phyloP scores from a whole-genome alignment of 805 yeast species.

The Metschnikowia continentalis region DNA sequence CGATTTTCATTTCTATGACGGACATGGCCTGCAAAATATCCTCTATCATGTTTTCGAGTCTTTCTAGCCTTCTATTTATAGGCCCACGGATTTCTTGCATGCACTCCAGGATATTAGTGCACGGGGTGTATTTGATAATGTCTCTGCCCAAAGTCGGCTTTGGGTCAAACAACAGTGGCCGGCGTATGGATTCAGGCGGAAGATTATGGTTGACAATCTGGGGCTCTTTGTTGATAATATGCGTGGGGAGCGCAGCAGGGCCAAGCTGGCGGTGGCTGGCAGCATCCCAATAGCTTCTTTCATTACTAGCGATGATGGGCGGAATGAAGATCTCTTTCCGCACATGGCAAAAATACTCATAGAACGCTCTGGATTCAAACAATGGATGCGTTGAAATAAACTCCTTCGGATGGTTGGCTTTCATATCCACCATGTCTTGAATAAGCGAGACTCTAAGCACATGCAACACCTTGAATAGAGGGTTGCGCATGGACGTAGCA shows the following conservation, averaged over 20 bases:
- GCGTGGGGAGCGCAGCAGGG: neutral
- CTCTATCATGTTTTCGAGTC: conserved; percentile 2
- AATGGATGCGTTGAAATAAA: conserved; percentile 24
- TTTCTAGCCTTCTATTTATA: neutral
- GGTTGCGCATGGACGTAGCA: conserved; percentile 11
- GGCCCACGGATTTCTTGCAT: neutral
- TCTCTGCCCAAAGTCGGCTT: neutral
- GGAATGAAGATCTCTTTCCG: conserved; percentile 1
- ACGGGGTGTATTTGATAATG: neutral
- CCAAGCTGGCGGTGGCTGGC: neutral
- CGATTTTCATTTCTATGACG: neutral
- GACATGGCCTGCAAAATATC: neutral
- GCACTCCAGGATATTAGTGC: neutral
- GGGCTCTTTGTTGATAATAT: neutral
- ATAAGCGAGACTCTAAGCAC: conserved; percentile 22
- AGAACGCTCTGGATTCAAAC: conserved; percentile 20
- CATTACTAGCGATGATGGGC: neutral
- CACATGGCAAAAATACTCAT: conserved; percentile 12
- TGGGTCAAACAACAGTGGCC: neutral
- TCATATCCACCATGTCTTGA: conserved; percentile 30
- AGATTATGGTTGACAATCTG: neutral
- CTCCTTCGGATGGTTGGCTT: conserved; percentile 20
- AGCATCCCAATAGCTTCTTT: neutral
- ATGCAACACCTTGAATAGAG: conserved; percentile 11
- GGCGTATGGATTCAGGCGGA: neutral